phyloP scores from a whole-genome alignment of 768 basidiomycete genomes.

The Lyophyllum semitale region DNA sequence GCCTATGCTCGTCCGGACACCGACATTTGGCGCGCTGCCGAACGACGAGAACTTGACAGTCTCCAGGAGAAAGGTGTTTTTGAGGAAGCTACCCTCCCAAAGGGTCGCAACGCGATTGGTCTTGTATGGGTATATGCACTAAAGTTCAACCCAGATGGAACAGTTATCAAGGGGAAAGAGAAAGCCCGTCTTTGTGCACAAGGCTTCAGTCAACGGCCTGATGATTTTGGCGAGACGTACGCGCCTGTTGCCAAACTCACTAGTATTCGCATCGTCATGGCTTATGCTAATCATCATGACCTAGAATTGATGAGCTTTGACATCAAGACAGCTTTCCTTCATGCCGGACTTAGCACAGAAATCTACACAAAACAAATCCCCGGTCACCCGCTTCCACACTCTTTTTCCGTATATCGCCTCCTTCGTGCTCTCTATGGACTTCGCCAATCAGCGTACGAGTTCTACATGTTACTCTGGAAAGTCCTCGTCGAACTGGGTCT shows the following conservation, averaged over 20 bases:
- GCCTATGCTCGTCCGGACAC: background rate
- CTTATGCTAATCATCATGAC: background rate
- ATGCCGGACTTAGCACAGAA: background rate
- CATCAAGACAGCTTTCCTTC: background rate
- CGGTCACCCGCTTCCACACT: background rate
- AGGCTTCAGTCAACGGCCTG: slow-evolving; percentile 21
- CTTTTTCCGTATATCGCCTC: background rate
- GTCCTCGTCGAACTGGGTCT: background rate
- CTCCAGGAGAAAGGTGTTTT: background rate
- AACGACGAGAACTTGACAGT: background rate
- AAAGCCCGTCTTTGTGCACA: slow-evolving; percentile 16
- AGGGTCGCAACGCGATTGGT: slow-evolving; percentile 17
- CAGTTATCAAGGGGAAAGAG: slow-evolving; percentile 16
- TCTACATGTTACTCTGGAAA: background rate
- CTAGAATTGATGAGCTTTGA: background rate
- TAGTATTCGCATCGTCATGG: background rate
- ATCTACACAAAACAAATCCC: background rate
- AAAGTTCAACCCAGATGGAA: slow-evolving; percentile 38
- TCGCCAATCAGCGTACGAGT: background rate
- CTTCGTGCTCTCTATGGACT: background rate
- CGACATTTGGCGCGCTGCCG: background rate
- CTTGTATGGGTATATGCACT: slow-evolving; percentile 30
- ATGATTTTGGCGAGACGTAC: slow-evolving; percentile 27
- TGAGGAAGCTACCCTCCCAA: background rate
- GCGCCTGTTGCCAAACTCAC: slow-evolving; percentile 13